Conservation (phyloP, 192 early-diverging fungal species). For the Coemansia sp. region DNA sequence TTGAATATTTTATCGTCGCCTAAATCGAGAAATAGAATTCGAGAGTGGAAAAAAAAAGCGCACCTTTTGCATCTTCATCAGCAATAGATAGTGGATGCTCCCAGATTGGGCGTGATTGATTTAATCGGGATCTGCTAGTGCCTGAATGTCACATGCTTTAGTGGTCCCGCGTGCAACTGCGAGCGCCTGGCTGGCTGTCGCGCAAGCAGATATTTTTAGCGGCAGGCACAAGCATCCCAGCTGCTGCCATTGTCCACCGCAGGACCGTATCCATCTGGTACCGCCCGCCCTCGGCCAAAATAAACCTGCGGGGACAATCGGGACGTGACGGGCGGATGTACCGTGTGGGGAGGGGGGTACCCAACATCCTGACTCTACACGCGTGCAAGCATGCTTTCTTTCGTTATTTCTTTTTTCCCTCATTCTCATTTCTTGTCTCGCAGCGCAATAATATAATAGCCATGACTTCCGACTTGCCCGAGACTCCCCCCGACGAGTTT, state of each 20-base stretch:
- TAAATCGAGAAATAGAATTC: neutral
- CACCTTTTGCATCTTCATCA: neutral
- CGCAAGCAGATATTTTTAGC: neutral
- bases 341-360: neutral
- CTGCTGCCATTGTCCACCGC: neutral
- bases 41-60: neutral
- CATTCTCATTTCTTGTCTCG: constrained; percentile 1
- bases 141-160: neutral
- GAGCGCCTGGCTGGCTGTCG: neutral
- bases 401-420: neutral
- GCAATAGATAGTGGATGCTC: neutral
- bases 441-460: neutral
- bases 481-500: neutral
- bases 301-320: neutral
- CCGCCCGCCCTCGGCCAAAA: neutral
- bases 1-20: neutral
- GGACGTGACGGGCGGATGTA: neutral
- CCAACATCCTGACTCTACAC: neutral
- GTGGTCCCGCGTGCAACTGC: neutral
- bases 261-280: neutral
- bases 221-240: neutral
- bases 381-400: neutral
- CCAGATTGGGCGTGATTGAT: neutral
- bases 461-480: neutral
- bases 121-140: neutral